These are phyloP conservation scores for Dictyostelium firmibasis DNA, from an alignment of 78 protist genomes.

Conservation along the genomic window DNA sequence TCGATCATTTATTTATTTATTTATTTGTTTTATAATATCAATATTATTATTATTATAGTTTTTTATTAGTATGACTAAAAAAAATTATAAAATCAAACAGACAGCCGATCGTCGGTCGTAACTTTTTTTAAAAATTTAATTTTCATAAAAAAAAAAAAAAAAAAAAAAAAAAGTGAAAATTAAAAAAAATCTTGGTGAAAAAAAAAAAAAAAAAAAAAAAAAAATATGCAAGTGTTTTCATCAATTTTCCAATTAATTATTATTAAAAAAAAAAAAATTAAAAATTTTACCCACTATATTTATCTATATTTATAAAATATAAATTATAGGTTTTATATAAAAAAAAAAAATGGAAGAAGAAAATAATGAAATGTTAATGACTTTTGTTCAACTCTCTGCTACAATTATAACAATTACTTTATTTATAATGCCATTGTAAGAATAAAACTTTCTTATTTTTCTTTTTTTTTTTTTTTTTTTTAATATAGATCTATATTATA, in stretches of 20 bases:
- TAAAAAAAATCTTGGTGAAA: background rate
- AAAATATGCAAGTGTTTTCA: too few species aligned
- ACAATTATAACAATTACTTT: constrained; percentile 14
- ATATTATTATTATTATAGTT: too few species aligned
- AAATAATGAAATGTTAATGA: background rate
- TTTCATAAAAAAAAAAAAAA: background rate
- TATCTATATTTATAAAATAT: background rate
- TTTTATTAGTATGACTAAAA: background rate
- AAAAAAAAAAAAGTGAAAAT: background rate
- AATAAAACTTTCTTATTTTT: too few species aligned
- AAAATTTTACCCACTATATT: too few species aligned
- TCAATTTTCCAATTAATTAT: too few species aligned
- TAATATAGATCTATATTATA: too few species aligned
- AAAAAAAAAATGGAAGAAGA: background rate
- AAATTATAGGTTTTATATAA: too few species aligned
- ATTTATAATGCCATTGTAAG: constrained; percentile 27
- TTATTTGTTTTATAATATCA: too few species aligned
- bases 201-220: background rate
- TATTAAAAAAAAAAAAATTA: too few species aligned
- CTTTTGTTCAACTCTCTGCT: background rate
- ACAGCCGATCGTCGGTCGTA: background rate
- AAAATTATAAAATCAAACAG: background rate
- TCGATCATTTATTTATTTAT: background rate
- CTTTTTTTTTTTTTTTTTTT: too few species aligned
- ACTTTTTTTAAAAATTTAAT: too few species aligned